Evolutionary conservation across 257 asterid species (phyloP).

Genomic region (Sherardia arvensis): DNA sequence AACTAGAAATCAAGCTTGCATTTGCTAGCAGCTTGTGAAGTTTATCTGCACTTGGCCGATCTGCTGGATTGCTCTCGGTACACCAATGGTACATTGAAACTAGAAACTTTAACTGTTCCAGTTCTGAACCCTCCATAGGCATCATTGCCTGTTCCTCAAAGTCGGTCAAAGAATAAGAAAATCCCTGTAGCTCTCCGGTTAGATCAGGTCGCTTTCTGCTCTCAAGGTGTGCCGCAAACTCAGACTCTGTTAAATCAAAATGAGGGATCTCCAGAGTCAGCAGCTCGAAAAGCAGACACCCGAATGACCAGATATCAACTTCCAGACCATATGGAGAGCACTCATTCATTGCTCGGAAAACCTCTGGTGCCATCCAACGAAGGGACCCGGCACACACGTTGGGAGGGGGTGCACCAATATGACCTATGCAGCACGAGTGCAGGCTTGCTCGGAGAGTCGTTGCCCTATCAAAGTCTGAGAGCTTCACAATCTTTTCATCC

Average conservation of each 20-base stretch:
- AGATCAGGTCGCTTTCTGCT: constrained; percentile 28
- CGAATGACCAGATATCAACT: constrained; percentile 92
- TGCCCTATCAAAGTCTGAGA: constrained; percentile 86
- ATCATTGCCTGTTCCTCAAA: constrained; percentile 8
- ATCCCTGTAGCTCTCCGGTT: no score
- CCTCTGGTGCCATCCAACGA: constrained; percentile 99
- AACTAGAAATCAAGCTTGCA: constrained; percentile 20
- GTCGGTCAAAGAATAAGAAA: no score
- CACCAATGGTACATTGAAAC: constrained; percentile 44
- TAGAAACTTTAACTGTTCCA: constrained; percentile 32
- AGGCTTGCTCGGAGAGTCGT: constrained; percentile 65
- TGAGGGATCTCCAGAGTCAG: constrained; percentile 64
- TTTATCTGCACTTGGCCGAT: constrained; percentile 57
- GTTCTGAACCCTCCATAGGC: constrained; percentile 18
- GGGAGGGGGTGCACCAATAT: constrained; percentile 74
- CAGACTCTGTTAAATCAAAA: constrained; percentile 40
- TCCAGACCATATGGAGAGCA: constrained; percentile 42
- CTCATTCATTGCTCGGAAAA: constrained; percentile 33
- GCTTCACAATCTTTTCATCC: constrained; percentile 61
- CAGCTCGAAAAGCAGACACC: constrained; percentile 75
- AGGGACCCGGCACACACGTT: constrained; percentile 90
- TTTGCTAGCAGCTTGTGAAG: constrained; percentile 36
- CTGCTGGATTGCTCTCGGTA: constrained; percentile 48
- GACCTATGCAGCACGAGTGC: constrained; percentile 87
- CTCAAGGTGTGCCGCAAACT: constrained; percentile 41